Conservation (phyloP, 2,329 filamentous ascomycete species). For the Moelleriella libera region DNA sequence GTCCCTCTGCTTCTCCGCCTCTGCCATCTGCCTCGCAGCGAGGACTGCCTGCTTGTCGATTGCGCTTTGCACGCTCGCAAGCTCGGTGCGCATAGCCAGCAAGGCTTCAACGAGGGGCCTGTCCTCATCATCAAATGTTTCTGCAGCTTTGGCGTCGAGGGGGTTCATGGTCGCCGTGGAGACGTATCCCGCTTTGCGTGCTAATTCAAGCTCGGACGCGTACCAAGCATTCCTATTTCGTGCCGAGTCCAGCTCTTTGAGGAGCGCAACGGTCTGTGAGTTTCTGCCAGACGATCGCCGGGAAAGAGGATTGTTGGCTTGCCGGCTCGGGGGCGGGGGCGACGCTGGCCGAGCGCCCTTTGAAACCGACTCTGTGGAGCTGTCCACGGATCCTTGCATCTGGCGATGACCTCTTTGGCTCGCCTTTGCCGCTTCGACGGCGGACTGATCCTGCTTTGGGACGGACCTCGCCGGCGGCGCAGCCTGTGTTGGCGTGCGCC, state of each 20-base stretch:
- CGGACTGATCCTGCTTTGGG: slow-evolving; percentile 20
- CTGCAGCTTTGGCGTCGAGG: slow-evolving; percentile 61
- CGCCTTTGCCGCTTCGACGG: slow-evolving; percentile 16
- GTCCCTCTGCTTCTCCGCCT: slow-evolving; percentile 89
- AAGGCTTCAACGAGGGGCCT: slow-evolving; percentile 85
- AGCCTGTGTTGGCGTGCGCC: slow-evolving; percentile 46
- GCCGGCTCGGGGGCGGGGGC: slow-evolving; percentile 42
- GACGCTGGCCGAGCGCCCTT: slow-evolving; percentile 36
- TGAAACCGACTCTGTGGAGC: slow-evolving; percentile 42
- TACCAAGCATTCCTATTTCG: slow-evolving; percentile 94
- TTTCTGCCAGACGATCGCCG: slow-evolving; percentile 47
- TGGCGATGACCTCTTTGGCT: slow-evolving; percentile 22
- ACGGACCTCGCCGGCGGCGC: slow-evolving; percentile 24
- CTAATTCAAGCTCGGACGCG: slow-evolving; percentile 83
- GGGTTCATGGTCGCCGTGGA: slow-evolving; percentile 57
- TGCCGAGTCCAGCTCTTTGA: slow-evolving; percentile 74
- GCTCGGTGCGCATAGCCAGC: slow-evolving; percentile 76
- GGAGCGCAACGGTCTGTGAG: slow-evolving; percentile 56
- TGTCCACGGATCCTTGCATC: slow-evolving; percentile 55
- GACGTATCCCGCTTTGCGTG: slow-evolving; percentile 77
- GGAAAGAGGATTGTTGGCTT: slow-evolving; percentile 42
- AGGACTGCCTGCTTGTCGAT: slow-evolving; percentile 79
- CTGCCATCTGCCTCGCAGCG: slow-evolving; percentile 79
- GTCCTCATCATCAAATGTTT: slow-evolving; percentile 83
- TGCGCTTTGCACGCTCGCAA: slow-evolving; percentile 77